Base-by-base conservation (phyloP, 2,329 filamentous ascomycete genomes). In the Aspergillus aculeatus region DNA sequence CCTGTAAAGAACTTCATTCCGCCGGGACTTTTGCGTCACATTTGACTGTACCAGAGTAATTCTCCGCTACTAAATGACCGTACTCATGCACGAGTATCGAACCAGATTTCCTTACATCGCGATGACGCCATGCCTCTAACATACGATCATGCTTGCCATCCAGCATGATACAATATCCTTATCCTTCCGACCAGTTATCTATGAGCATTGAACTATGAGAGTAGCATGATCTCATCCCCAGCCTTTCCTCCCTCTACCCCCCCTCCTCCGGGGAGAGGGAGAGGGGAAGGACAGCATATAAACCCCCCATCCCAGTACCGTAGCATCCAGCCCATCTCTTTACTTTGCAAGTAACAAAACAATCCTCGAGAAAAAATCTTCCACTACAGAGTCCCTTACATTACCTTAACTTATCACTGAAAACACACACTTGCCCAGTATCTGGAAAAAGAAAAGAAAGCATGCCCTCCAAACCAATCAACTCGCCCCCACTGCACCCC, bases 391-490 rank as follows among this genome's bases (percentile, higher is more conserved):
- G 9, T 35, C 12, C 12, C 32, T 12, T 1, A 35, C 4, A 14
- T 12, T 14, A 3, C 32, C 32, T 14, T 35, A 12, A 2, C 11
- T 35, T 7, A 87, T 68, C 86, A 88, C 86, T 64, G 2, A 26
- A 1, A 1, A 26, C 6, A 9, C 26, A 9, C 26, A 26, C 7
- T 9, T 86, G 88, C 59, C 75, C 79, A 6, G 82, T 82, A 47
- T 23, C 4, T 23, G 23, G 4, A 4, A 3, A 23, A 67, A 62
- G 54, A 58, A 60, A 19, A 63, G 66, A 56, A 64, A 62, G 51
- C 68, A 71, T 53, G 50, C 50, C 50, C 49, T 64, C 62, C 9
- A 86, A 86, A 69, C 87, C 87, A 69, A 83, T 86, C 63, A 78
- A 35, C 50, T 44, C 50, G 3, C 47, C 31, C 23, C 54, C 47